These are phyloP conservation scores for Trametes punicea DNA, from an alignment of 768 basidiomycete genomes.

Conservation along the genomic window DNA sequence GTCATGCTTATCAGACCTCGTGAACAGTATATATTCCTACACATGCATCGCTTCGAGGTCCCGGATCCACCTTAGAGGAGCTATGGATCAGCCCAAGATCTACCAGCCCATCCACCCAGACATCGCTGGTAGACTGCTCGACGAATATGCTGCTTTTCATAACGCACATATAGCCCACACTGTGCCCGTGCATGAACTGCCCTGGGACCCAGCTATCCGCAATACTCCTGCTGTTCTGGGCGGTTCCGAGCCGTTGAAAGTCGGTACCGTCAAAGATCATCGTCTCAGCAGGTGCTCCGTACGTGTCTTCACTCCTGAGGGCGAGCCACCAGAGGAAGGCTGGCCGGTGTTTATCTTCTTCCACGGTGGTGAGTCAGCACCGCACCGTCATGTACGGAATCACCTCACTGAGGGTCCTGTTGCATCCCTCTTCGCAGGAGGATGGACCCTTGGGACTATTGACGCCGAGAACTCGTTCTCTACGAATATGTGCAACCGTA, in stretches of 20 bases:
- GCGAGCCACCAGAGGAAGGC: conserved; percentile 45
- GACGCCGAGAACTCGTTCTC: conserved; percentile 56
- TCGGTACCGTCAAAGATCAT: conserved; percentile 54
- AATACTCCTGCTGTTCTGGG: conserved; percentile 52
- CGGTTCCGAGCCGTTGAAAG: conserved; percentile 50
- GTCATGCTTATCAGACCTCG: conserved; percentile 8
- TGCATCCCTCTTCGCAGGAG: conserved; percentile 40
- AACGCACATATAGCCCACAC: conserved; percentile 45
- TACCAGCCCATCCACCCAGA: conserved; percentile 61
- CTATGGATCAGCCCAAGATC: conserved; percentile 20
- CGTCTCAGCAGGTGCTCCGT: conserved; percentile 50
- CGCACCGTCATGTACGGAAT: background rate
- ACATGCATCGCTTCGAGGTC: background rate
- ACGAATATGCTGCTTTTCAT: conserved; percentile 66
- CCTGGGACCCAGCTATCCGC: conserved; percentile 61
- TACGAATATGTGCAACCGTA: conserved; percentile 58
- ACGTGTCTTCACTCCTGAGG: conserved; percentile 63
- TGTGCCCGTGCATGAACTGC: conserved; percentile 50
- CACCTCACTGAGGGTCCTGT: background rate
- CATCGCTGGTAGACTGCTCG: conserved; percentile 54
- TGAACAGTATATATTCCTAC: background rate
- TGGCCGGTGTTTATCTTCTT: conserved; percentile 76
- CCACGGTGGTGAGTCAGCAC: conserved; percentile 56
- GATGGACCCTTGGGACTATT: conserved; percentile 74
- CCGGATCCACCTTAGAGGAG: background rate